These are phyloP conservation scores for Colletotrichum lentis DNA, from an alignment of 2,329 filamentous ascomycete genomes.

Conservation along the genomic window DNA sequence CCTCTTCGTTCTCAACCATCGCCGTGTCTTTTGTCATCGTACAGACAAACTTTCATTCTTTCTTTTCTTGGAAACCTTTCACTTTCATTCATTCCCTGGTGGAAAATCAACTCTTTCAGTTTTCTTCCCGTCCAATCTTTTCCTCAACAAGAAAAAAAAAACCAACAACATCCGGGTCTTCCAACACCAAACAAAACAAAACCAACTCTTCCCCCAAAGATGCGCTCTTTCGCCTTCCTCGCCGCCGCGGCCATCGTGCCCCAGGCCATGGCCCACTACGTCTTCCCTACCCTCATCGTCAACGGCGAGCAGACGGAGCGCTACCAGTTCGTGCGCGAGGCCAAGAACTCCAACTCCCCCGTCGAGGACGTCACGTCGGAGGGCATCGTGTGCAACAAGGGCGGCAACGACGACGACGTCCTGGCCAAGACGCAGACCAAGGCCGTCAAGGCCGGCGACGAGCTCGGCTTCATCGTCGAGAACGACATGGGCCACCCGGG, in stretches of 20 bases:
- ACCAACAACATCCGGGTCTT: slow-evolving; percentile 1
- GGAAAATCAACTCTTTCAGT: slow-evolving; percentile 28
- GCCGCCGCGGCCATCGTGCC: slow-evolving; percentile 35
- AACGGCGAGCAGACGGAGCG: slow-evolving; percentile 37
- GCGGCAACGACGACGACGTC: slow-evolving; percentile 49
- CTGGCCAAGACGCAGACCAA: slow-evolving; percentile 49
- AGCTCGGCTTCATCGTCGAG: slow-evolving; percentile 53
- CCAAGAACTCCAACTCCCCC: slow-evolving; percentile 48
- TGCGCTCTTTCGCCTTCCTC: slow-evolving; percentile 30
- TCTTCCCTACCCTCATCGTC: slow-evolving; percentile 39
- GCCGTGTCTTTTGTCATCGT: slow-evolving; percentile 33
- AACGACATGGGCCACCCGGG: slow-evolving; percentile 50
- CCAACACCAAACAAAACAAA: slow-evolving; percentile 11
- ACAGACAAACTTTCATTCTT: slow-evolving; percentile 36
- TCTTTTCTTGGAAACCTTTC: slow-evolving; percentile 3
- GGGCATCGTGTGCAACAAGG: slow-evolving; percentile 52
- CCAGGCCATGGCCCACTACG: slow-evolving; percentile 38
- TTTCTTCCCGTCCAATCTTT: slow-evolving; percentile 35
- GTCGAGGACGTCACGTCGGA: slow-evolving; percentile 50
- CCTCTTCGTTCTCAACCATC: slow-evolving; percentile 27
- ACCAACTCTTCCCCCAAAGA: neutral
- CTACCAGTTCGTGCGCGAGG: slow-evolving; percentile 39
- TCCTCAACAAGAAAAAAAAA: neutral
- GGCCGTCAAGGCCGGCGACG: slow-evolving; percentile 50
- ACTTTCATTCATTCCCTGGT: slow-evolving; percentile 35